phyloP scores from a whole-genome alignment of 2,329 filamentous ascomycete species.

The Epichloe elymi region DNA sequence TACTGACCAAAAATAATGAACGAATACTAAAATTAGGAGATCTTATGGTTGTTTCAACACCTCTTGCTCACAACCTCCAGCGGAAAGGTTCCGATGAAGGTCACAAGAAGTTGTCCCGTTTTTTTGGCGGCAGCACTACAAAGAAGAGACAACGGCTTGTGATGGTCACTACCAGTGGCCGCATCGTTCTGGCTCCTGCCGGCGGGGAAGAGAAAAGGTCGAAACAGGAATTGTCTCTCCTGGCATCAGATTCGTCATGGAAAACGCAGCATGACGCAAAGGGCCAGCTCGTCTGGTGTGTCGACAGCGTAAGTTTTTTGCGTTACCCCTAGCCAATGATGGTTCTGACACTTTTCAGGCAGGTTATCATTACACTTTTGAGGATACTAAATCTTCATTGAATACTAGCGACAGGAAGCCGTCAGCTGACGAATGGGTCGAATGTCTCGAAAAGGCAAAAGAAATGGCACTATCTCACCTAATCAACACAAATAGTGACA shows the following conservation, averaged over 20 bases:
- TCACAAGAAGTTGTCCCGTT: conserved; percentile 82
- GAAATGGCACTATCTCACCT: conserved; percentile 71
- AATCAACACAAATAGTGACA: conserved; percentile 50
- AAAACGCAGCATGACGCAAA: conserved; percentile 74
- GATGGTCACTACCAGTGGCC: conserved; percentile 84
- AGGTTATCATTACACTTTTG: conserved; percentile 84
- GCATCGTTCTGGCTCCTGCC: conserved; percentile 78
- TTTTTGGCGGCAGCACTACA: conserved; percentile 80
- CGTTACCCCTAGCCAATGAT: not conserved
- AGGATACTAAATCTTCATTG: conserved; percentile 65
- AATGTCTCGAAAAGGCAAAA: conserved; percentile 72
- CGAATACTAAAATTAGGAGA: conserved; percentile 91
- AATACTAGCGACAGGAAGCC: conserved; percentile 48
- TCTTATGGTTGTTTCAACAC: conserved; percentile 67
- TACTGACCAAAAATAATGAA: conserved; percentile 81
- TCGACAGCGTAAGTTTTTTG: conserved; percentile 68
- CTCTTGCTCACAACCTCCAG: conserved; percentile 61
- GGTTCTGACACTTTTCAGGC: conserved; percentile 41
- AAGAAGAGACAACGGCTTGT: conserved; percentile 91
- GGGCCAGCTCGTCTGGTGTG: conserved; percentile 74
- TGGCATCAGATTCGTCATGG: conserved; percentile 64
- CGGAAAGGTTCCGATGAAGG: conserved; percentile 57
- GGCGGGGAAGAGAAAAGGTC: conserved; percentile 93
- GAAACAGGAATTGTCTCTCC: conserved; percentile 81
- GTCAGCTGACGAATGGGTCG: conserved; percentile 82